Conservation (phyloP, 176 grass and related monocot species). For the Bromus sterilis region DNA sequence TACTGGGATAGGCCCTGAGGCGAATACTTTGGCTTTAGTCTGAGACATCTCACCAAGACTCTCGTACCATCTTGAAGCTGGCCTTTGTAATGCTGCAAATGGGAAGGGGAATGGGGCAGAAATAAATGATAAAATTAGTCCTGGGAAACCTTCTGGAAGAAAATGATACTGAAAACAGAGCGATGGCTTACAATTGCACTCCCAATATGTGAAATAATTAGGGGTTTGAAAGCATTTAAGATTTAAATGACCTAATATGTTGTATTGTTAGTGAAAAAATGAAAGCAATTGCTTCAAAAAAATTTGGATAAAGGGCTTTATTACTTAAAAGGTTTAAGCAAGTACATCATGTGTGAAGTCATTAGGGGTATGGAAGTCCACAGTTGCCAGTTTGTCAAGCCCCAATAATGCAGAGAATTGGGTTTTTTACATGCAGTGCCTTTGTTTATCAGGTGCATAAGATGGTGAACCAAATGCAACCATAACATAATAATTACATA, state of each 20-base stretch:
- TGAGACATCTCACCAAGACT: constrained; percentile 59
- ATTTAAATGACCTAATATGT: not conserved
- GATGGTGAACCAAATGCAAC: not conserved
- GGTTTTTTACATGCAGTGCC: not conserved
- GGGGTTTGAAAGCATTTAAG: not conserved
- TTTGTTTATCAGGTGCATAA: not conserved
- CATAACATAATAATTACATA: constrained; percentile 27
- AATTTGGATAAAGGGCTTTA: too few relatives aligned
- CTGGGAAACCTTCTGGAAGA: not conserved
- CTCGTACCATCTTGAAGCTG: constrained; percentile 69
- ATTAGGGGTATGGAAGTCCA: not conserved
- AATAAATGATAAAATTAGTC: not conserved
- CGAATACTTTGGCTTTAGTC: constrained; percentile 63
- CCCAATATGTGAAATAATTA: not conserved
- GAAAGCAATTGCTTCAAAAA: not conserved
- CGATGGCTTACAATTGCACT: not conserved
- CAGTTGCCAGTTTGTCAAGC: not conserved
- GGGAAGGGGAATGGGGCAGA: not conserved
- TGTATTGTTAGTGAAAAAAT: not conserved
- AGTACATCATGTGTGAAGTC: not conserved
- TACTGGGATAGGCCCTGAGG: constrained; percentile 54
- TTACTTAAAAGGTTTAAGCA: too few relatives aligned
- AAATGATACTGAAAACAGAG: not conserved
- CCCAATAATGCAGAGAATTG: not conserved
- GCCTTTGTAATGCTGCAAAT: constrained; percentile 48